A percentile compares a stretch with the other conserved stretches of the same genome.
These are phyloP conservation scores for Polychaeton citri DNA, from an alignment of 2,329 filamentous ascomycete genomes.

Conservation along the genomic window DNA sequence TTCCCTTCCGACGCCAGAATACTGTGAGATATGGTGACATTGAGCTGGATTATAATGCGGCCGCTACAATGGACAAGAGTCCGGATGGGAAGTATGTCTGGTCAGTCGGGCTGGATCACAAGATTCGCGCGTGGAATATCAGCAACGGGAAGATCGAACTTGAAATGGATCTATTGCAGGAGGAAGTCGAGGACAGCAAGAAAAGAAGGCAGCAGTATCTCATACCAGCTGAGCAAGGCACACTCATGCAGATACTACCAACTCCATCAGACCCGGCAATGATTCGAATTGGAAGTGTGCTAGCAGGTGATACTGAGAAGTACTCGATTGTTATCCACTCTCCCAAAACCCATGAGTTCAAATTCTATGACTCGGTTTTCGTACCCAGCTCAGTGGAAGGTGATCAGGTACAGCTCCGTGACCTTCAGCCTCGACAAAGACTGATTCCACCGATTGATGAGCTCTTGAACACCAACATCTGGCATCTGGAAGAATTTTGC, in stretches of 20 bases:
- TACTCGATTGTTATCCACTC: slow-evolving; percentile 72
- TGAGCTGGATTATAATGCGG: slow-evolving; percentile 54
- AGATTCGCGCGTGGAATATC: slow-evolving; percentile 79
- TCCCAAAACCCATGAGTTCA: slow-evolving; percentile 81
- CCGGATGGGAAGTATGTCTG: slow-evolving; percentile 46
- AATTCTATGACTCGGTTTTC: slow-evolving; percentile 66
- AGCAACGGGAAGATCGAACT: slow-evolving; percentile 64
- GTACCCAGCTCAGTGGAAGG: slow-evolving; percentile 5
- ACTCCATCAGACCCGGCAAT: slow-evolving; percentile 35
- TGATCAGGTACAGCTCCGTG: slow-evolving; percentile 6
- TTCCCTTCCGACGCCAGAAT: slow-evolving; percentile 52
- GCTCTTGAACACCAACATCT: slow-evolving; percentile 37
- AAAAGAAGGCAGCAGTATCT: slow-evolving; percentile 51
- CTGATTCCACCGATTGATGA: slow-evolving; percentile 50
- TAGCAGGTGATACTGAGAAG: slow-evolving; percentile 5
- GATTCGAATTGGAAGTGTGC: slow-evolving; percentile 1
- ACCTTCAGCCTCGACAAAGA: slow-evolving; percentile 43
- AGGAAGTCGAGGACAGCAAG: slow-evolving; percentile 30
- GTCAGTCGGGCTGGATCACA: slow-evolving; percentile 80
- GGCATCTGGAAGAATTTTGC: slow-evolving; percentile 36
- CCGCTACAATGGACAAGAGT: slow-evolving; percentile 43
- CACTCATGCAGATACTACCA: slow-evolving; percentile 61
- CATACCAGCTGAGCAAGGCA: slow-evolving; percentile 65
- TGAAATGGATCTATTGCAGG: slow-evolving; percentile 64
- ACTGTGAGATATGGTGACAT: slow-evolving; percentile 50